Percentiles rank a stretch among this genome's conserved stretches.
Conservation (phyloP, 78 protist species). For the Bigelowiella natans region DNA sequence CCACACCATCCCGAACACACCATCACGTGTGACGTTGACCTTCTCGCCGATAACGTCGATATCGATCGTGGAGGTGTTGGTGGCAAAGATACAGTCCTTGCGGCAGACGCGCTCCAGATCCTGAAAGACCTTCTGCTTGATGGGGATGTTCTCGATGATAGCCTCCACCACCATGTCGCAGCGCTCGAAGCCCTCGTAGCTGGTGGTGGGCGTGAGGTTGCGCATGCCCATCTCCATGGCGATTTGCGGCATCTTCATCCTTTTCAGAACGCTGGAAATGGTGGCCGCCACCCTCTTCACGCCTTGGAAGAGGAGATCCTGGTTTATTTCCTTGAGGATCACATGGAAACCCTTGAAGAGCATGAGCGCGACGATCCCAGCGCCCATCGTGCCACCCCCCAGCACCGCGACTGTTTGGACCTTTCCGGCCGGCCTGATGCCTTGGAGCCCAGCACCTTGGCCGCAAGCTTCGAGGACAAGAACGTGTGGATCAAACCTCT, state of each 20-base stretch:
- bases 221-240: background rate
- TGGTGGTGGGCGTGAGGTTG: background rate
- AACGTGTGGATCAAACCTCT: constrained; percentile 34
- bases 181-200: background rate
- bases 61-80: constrained; percentile 43
- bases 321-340: constrained; percentile 21
- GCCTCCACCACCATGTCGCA: constrained; percentile 49
- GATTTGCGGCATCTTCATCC: background rate
- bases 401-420: constrained; percentile 10
- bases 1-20: too few relatives aligned
- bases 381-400: constrained; percentile 44
- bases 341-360: background rate
- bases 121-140: constrained; percentile 46
- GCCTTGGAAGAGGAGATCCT: background rate
- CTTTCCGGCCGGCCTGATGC: background rate
- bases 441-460: constrained; percentile 13
- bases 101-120: constrained; percentile 23
- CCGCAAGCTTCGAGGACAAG: constrained; percentile 7
- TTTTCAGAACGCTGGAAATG: background rate
- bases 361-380: constrained; percentile 23
- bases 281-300: background rate
- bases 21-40: background rate
- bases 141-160: constrained; percentile 34
- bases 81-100: constrained; percentile 34
- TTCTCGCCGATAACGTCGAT: constrained; percentile 20